Conservation (phyloP, 805 yeast genomes). For the Grigorovia humatica region DNA sequence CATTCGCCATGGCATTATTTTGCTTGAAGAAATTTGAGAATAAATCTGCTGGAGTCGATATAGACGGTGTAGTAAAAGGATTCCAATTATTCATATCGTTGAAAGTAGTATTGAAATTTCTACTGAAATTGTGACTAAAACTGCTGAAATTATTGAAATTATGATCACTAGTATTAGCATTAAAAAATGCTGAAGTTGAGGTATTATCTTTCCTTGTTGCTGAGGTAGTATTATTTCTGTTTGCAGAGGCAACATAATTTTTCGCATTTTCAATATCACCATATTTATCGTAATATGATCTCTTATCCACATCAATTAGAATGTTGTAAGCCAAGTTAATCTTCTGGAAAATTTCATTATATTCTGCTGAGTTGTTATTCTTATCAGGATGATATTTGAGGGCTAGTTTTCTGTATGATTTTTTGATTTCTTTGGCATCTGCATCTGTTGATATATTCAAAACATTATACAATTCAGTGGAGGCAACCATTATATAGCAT, state of each 20-base stretch:
- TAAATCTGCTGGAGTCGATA: conserved; percentile 17
- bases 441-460: conserved; percentile 61
- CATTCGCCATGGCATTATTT: background rate
- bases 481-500: background rate
- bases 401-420: conserved; percentile 78
- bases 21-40: conserved; percentile 22
- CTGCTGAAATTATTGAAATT: background rate
- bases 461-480: conserved; percentile 49
- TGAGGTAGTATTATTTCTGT: conserved; percentile 4
- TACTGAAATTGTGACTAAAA: background rate
- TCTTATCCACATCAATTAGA: conserved; percentile 76
- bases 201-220: background rate
- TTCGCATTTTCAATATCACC: conserved; percentile 26
- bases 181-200: background rate
- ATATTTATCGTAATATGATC: conserved; percentile 83
- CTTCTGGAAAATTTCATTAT: conserved; percentile 67
- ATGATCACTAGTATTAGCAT: background rate
- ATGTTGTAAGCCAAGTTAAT: conserved; percentile 89
- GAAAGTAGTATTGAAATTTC: background rate
- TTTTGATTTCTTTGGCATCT: conserved; percentile 60
- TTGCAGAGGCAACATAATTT: conserved; percentile 2
- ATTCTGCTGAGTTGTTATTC: conserved; percentile 73
- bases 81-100: background rate
- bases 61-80: background rate
- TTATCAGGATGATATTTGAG: conserved; percentile 84